Base-by-base conservation (phyloP, 78 protist genomes). In the Monosiga brevicollis region DNA sequence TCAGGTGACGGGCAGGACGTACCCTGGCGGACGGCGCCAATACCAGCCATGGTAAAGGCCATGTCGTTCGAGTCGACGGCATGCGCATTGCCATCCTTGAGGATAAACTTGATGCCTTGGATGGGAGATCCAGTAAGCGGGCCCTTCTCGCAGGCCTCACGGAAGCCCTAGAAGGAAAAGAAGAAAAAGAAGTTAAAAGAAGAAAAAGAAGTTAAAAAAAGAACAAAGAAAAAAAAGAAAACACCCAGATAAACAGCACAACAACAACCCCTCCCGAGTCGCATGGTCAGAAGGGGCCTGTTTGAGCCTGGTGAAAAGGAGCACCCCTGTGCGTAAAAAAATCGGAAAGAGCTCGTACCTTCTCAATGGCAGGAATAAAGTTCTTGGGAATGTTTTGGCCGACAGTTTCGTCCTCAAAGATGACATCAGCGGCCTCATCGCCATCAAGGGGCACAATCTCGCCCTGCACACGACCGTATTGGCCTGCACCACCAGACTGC, bases 401-500 rank as follows among this genome's bases (percentile, higher is more conserved):
- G 36, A 90, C 81, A 55, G 87, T 87, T 11, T 76, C 55, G 77
- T 82, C 87, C 42, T 43, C 87, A 78, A 94, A 94, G 81, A 87
- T 94, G 78, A 25, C 84, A 49, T 49, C 62, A 49, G 29, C 62
- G 15, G 6, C 62, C 6, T 49, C 62, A 32, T 42, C 80, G 32
- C 86, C 90, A 11, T 82, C 89, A 1, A 85, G 71, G 43, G 94
- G 96, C 83, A 88, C 96, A 70, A 95, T 54, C 76, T 78, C 81
- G 73, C 98, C 98, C 3, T 62, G 76, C 82, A 96, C 88, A 25
- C 89, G 88, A 37, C 92, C 99, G 74, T 81, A 97, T 88, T 97
- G 99, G 36, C 99, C 99, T 35, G 91, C 41, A 40, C 99, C 99
- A 34, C 99, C 99, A 39, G 91, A 43, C 85, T 96, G 99, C 89